Conservation (phyloP, 2,329 filamentous ascomycete species). For the Passalora sequoiae region DNA sequence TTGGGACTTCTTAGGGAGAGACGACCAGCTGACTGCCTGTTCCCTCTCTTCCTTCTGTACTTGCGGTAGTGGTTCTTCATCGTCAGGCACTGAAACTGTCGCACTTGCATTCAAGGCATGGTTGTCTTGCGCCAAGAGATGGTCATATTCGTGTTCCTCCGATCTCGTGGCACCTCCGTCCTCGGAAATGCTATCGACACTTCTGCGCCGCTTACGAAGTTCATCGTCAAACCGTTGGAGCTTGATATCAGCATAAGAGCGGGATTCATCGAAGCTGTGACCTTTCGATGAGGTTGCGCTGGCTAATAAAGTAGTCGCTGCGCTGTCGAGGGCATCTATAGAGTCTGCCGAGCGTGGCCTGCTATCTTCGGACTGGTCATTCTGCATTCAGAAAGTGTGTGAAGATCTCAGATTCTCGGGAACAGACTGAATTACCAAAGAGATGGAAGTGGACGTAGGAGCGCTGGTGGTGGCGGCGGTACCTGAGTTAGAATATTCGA, state of each 20-base stretch:
- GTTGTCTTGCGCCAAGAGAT: conserved; percentile 18
- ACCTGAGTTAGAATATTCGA: background rate
- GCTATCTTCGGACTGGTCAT: conserved; percentile 1
- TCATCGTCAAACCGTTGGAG: conserved; percentile 14
- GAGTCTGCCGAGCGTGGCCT: conserved; percentile 5
- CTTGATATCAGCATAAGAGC: conserved; percentile 20
- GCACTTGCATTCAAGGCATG: conserved; percentile 2
- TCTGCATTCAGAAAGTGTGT: conserved; percentile 12
- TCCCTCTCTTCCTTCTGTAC: conserved; percentile 7
- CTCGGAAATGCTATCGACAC: conserved; percentile 3
- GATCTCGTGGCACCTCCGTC: conserved; percentile 5
- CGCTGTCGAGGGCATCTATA: conserved; percentile 23
- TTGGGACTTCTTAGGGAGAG: conserved; percentile 71
- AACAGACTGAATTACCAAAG: background rate
- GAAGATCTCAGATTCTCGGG: background rate
- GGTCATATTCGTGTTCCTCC: conserved; percentile 10
- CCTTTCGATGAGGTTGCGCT: conserved; percentile 13
- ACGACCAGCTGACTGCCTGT: conserved; percentile 60
- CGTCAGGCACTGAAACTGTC: conserved; percentile 6
- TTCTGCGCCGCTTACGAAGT: conserved; percentile 11
- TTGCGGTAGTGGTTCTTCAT: conserved; percentile 20
- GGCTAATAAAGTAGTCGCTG: conserved; percentile 25
- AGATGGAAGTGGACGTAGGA: conserved; percentile 4
- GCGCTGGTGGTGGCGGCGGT: conserved; percentile 1
- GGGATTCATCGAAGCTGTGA: conserved; percentile 18